A percentile compares a stretch with the other conserved stretches of the same genome.
These are phyloP conservation scores for Colletotrichum sp. DNA, from an alignment of 2,329 filamentous ascomycete genomes.

Conservation along the genomic window DNA sequence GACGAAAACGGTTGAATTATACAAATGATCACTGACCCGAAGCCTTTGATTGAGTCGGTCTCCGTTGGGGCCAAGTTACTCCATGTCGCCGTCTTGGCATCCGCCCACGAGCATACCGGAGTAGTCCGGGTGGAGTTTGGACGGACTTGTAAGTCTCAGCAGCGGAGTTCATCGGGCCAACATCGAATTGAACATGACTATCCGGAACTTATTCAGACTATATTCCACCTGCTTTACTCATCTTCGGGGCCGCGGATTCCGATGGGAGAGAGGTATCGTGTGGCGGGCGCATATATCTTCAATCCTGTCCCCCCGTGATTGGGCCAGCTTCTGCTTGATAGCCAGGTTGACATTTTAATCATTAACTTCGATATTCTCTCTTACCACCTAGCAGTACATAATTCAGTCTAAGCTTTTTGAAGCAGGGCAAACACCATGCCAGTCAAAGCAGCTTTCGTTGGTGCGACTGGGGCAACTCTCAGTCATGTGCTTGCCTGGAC, in stretches of 20 bases:
- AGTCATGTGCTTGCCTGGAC: not conserved
- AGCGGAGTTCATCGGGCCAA: not conserved
- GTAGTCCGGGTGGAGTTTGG: not conserved
- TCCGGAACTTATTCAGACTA: not conserved
- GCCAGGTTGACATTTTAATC: not conserved
- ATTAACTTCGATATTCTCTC: not conserved
- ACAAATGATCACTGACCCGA: accelerated
- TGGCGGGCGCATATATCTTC: not conserved
- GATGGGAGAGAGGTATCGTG: not conserved
- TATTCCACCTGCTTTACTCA: not conserved
- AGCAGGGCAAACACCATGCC: not conserved
- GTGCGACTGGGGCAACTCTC: not conserved
- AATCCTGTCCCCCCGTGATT: not conserved
- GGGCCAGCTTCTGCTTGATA: no score
- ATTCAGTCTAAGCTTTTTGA: not conserved
- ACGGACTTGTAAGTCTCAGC: not conserved
- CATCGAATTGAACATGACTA: not conserved
- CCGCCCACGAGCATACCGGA: not conserved
- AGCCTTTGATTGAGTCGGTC: not conserved
- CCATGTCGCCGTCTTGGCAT: not conserved
- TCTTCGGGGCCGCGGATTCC: not conserved
- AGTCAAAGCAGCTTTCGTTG: not conserved
- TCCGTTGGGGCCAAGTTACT: not conserved
- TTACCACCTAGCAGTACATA: not conserved
- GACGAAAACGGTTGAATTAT: accelerated